A percentile compares a stretch with the other conserved stretches of the same genome.
Conservation (phyloP, 2,329 filamentous ascomycete genomes). For the Nakataea oryzae region DNA sequence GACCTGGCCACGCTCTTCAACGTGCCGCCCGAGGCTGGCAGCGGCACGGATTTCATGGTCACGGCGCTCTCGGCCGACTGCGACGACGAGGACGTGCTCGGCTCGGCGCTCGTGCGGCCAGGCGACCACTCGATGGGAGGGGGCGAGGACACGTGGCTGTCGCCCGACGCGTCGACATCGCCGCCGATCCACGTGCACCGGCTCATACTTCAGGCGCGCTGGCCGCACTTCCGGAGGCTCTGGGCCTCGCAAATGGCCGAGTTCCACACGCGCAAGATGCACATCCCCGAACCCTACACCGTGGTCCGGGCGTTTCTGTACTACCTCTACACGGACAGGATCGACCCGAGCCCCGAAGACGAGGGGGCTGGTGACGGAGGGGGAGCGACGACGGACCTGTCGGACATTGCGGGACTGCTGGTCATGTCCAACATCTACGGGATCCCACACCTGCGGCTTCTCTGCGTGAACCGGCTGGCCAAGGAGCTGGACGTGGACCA, state of each 20-base stretch:
- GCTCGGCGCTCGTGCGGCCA: conserved; percentile 35
- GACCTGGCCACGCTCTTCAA: conserved; percentile 86
- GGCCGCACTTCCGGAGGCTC: conserved; percentile 90
- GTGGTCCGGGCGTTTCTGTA: conserved; percentile 92
- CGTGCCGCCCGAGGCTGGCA: conserved; percentile 70
- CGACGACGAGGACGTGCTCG: conserved; percentile 55
- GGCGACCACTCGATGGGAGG: conserved; percentile 24
- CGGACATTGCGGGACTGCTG: conserved; percentile 84
- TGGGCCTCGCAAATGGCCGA: conserved; percentile 95
- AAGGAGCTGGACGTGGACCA: conserved; percentile 91
- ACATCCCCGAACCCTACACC: conserved; percentile 91
- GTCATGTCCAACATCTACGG: conserved; percentile 99
- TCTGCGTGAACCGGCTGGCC: conserved; percentile 83
- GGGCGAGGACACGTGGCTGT: conserved; percentile 43
- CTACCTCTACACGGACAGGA: conserved; percentile 94
- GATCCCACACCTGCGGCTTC: conserved; percentile 80
- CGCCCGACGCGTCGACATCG: conserved; percentile 56
- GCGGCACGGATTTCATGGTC: conserved; percentile 82
- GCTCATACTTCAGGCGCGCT: conserved; percentile 86
- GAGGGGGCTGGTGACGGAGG: conserved; percentile 30
- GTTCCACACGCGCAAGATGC: conserved; percentile 94
- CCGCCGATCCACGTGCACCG: conserved; percentile 88
- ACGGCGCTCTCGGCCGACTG: conserved; percentile 77
- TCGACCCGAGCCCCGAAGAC: conserved; percentile 43
- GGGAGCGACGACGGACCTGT: conserved; percentile 65